Base-by-base conservation (phyloP, 2,329 filamentous ascomycete genomes). In the Xylaria digitata region DNA sequence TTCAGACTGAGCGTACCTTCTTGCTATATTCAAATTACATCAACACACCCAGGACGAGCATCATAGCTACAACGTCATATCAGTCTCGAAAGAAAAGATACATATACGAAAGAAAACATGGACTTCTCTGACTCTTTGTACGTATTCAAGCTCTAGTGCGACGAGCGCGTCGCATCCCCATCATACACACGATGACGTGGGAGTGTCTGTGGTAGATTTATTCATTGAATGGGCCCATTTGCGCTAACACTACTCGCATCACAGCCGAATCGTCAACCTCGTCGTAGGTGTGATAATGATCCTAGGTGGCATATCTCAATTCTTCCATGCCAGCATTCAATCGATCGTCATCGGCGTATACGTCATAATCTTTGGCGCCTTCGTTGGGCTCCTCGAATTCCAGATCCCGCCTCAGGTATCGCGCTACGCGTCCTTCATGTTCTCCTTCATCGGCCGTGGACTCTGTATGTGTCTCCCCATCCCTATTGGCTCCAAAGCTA, bases 391-490 rank as follows among this genome's bases (percentile, higher is more conserved):
- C 55, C 87, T 94, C 73, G 96, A 99, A 82, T 97, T 98, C 84
- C 92, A 97, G 81, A 95, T 97, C 74, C 95, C 96, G 57, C 93
- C 94, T 66, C 94, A 97, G 79, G 86, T 97, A 61, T 91, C 94
- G 65, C 91, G 93, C 82, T 97, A 98, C 84, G 95, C 94, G 61
- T 97, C 93, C 11, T 99, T 99, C 85, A 90, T 98, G 81, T 98
- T 98, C 85, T 97, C 93, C 65, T 98, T 99, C 86, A 83, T 98
- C 74, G 96, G 96, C 69, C 94, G 96, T 78, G 96, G 96, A 81
- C 86, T 93, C 79, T 98, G 94, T 97, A 89, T 82, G 93, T 89
- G 17, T 43, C 32, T 19, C 56, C 34, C 58, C 60, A 42, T 40
- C 6, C n/a, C 17, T 13, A 6, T 2, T 21, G 11, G 34, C 34